phyloP scores from a whole-genome alignment of 805 yeast genomes.

The Cyberlindnera galapagoensis region DNA sequence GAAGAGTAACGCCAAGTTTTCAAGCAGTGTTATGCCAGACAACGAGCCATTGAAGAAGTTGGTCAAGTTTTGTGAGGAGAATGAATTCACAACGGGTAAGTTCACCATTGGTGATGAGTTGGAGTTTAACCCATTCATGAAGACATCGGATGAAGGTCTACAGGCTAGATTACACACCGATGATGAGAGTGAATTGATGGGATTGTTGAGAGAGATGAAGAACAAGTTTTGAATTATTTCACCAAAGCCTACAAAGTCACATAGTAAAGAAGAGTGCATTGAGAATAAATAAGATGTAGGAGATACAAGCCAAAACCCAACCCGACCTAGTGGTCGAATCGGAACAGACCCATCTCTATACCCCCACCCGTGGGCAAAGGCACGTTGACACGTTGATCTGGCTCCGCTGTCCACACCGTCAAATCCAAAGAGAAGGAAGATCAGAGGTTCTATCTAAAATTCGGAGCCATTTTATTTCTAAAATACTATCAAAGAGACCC shows the following conservation, averaged over 20 bases:
- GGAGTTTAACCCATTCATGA: slow-evolving; percentile 84
- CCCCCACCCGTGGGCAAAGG: not conserved
- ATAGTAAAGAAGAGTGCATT: no score
- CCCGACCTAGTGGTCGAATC: no score
- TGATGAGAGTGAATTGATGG: slow-evolving; percentile 57
- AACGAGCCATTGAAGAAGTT: slow-evolving; percentile 45
- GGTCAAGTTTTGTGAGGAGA: slow-evolving; percentile 39
- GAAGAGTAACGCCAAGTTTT: slow-evolving; percentile 69
- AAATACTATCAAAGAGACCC: no score
- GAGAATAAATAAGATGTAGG: slow-evolving; percentile 2
- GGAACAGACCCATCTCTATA: not conserved
- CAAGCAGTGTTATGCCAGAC: slow-evolving; percentile 46
- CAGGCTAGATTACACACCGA: slow-evolving; percentile 48
- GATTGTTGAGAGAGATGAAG: slow-evolving; percentile 66
- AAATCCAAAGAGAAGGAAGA: slow-evolving; percentile 24
- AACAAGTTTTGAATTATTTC: slow-evolving; percentile 33
- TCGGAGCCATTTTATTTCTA: slow-evolving; percentile 31
- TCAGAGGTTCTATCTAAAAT: slow-evolving; percentile 35
- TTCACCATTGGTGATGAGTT: slow-evolving; percentile 84
- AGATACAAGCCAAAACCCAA: slow-evolving; percentile 4
- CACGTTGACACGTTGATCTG: slow-evolving; percentile 23
- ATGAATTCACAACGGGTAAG: slow-evolving; percentile 78
- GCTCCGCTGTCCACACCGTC: slow-evolving; percentile 49
- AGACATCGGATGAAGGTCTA: slow-evolving; percentile 59
- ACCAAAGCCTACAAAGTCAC: no score